Base-by-base conservation (phyloP, 2,329 filamentous ascomycete genomes). In the Xylariaceae sp. region DNA sequence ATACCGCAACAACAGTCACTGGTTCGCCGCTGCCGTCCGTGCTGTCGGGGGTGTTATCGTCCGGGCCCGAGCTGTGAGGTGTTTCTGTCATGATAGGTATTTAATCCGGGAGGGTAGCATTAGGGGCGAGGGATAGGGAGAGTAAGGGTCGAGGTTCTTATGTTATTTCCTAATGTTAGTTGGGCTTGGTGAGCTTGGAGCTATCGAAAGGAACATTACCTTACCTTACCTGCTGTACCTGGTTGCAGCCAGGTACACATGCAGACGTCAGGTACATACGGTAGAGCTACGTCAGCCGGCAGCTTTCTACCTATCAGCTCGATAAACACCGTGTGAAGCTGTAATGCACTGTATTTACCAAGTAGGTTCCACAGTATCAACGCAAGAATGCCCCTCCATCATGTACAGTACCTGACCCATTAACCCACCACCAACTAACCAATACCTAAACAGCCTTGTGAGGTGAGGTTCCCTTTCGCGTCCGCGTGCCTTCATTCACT, bases 1-100 rank as follows among this genome's bases (percentile, higher is more conserved):
- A 16, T 48, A 65, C 63, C 21, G 32, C 48, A 16, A 46, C 26
- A 7, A 18, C 32, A 3, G 40, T 14, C 20, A 56, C 46, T 16
- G 32, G 20, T 40, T 26, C 16, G 19, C 45, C 59, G 32, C 54
- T 44, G 16, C 40, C 50, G 19, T 43, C 40, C 2, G 18, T 37
- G 4, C 29, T 48, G 29, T 18, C 20, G 19, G 29, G 32, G 14
- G 32, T 20, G n/a, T 10, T 53, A 7, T 21, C 44, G 52, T 61
- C 63, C 45, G 70, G 68, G 68, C 68, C 71, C 67, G 62, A 63
- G 55, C 67, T 64, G 63, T 74, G 71, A 69, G 73, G 69, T 68
- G 68, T 70, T 65, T 76, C 72, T 69, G 75, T 78, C 76, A 79
- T 79, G 68, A 65, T 69, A 62, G 72, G 70, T 66, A 61, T 58